Evolutionary conservation across 2,329 filamentous ascomycete species (phyloP).

Genomic region (Fusarium nurragi): DNA sequence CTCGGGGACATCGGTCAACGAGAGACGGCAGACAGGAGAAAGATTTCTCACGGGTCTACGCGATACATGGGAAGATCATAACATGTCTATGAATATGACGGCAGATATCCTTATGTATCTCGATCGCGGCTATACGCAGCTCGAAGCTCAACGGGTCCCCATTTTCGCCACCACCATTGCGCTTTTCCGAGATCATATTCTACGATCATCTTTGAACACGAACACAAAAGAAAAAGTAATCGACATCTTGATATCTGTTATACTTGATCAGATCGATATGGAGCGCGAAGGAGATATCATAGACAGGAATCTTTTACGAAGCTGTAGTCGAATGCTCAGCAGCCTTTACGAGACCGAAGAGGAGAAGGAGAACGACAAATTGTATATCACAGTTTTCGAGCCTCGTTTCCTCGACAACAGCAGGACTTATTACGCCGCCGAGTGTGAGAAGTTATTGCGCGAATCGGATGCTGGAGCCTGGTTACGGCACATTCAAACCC

Average conservation of each 20-base stretch:
- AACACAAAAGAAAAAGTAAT: slow-evolving; percentile 66
- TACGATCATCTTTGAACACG: slow-evolving; percentile 67
- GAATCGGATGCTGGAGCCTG: slow-evolving; percentile 85
- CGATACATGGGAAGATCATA: slow-evolving; percentile 87
- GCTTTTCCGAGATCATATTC: slow-evolving; percentile 86
- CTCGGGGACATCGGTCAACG: slow-evolving; percentile 73
- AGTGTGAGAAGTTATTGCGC: slow-evolving; percentile 78
- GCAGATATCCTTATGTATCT: slow-evolving; percentile 98
- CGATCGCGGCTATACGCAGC: slow-evolving; percentile 81
- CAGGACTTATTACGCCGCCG: slow-evolving; percentile 75
- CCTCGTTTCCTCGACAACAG: slow-evolving; percentile 78
- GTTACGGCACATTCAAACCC: slow-evolving; percentile 77
- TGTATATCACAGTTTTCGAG: slow-evolving; percentile 88
- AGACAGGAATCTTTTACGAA: slow-evolving; percentile 81
- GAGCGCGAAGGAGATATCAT: slow-evolving; percentile 91
- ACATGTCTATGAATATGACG: slow-evolving; percentile 94
- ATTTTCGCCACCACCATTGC: slow-evolving; percentile 88
- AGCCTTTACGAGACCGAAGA: slow-evolving; percentile 83
- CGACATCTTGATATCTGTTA: slow-evolving; percentile 79
- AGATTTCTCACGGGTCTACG: slow-evolving; percentile 81
- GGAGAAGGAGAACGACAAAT: slow-evolving; percentile 79
- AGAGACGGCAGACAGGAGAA: slow-evolving; percentile 83
- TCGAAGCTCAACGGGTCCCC: slow-evolving; percentile 73
- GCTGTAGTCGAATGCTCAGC: slow-evolving; percentile 90
- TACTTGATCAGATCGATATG: slow-evolving; percentile 92